A percentile compares a stretch with the other conserved stretches of the same genome.
These are phyloP conservation scores for Kodamaea alishanica DNA, from an alignment of 1,139 yeast species.

Conservation along the genomic window DNA sequence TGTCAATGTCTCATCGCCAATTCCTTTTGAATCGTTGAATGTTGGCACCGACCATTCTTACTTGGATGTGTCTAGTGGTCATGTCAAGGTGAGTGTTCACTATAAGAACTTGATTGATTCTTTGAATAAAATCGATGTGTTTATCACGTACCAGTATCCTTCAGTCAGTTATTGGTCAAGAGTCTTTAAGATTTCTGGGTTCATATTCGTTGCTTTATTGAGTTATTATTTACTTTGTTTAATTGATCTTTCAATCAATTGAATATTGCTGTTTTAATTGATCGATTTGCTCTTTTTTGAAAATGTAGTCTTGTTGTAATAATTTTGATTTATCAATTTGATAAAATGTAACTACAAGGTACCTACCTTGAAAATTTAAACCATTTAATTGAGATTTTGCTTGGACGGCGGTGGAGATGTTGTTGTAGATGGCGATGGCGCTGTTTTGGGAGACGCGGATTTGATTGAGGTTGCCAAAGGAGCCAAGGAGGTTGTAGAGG, in stretches of 20 bases:
- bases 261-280: slow-evolving; percentile 17
- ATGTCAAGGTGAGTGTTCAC: slow-evolving; percentile 65
- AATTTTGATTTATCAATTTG: slow-evolving; percentile 36
- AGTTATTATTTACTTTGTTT: slow-evolving; percentile 50
- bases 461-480: slow-evolving; percentile 56
- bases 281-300: slow-evolving; percentile 20
- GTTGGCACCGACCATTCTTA: slow-evolving; percentile 55
- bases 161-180: slow-evolving; percentile 52
- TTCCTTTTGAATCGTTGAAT: slow-evolving; percentile 36
- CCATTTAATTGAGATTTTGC: slow-evolving; percentile 59
- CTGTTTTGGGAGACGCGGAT: slow-evolving; percentile 49
- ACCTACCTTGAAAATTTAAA: slow-evolving; percentile 57
- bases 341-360: slow-evolving; percentile 49
- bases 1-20: slow-evolving; percentile 56
- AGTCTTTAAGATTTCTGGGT: slow-evolving; percentile 63
- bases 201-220: slow-evolving; percentile 59
- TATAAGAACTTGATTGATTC: slow-evolving; percentile 70
- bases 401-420: slow-evolving; percentile 42
- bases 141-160: slow-evolving; percentile 62
- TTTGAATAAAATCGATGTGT: slow-evolving; percentile 53
- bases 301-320: slow-evolving; percentile 19
- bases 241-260: slow-evolving; percentile 26
- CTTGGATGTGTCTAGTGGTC: slow-evolving; percentile 76
- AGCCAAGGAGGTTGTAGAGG: slow-evolving; percentile 52
- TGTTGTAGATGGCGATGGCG: slow-evolving; percentile 55